phyloP scores from a whole-genome alignment of 768 basidiomycete species.

The Nevesoporus exiguus region DNA sequence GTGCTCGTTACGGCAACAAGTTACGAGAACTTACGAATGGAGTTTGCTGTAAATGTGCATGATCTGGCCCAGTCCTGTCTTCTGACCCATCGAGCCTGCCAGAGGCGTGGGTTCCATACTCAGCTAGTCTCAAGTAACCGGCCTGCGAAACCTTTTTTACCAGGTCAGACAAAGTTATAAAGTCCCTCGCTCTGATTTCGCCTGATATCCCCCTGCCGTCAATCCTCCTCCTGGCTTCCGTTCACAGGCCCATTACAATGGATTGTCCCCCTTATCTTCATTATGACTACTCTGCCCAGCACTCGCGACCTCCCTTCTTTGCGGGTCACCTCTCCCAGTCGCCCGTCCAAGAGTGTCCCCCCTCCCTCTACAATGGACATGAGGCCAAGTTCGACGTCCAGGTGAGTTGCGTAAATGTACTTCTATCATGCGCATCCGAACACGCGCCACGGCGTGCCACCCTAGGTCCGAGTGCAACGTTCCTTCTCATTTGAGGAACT shows the following conservation, averaged over 20 bases:
- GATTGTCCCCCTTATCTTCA: slow-evolving; percentile 4
- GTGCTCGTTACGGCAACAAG: slow-evolving; percentile 25
- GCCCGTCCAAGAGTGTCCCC: slow-evolving; percentile 3
- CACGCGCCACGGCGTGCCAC: neutral
- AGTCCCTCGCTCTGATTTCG: slow-evolving; percentile 14
- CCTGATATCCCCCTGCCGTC: slow-evolving; percentile 20
- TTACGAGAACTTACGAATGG: slow-evolving; percentile 29
- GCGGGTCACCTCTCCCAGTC: neutral
- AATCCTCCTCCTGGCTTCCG: slow-evolving; percentile 12
- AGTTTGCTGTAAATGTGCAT: slow-evolving; percentile 28
- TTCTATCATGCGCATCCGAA: neutral
- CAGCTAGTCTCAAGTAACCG: slow-evolving; percentile 23
- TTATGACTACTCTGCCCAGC: neutral
- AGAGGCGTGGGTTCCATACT: slow-evolving; percentile 32
- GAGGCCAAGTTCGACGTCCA: slow-evolving; percentile 25
- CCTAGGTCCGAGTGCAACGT: slow-evolving; percentile 29
- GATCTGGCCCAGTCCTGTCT: slow-evolving; percentile 26
- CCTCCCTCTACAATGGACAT: slow-evolving; percentile 4
- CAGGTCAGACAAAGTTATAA: slow-evolving; percentile 32
- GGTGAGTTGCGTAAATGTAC: slow-evolving; percentile 1
- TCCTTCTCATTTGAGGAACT: slow-evolving; percentile 34
- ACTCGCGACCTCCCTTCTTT: neutral
- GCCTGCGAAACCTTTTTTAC: slow-evolving; percentile 20
- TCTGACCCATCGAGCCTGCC: slow-evolving; percentile 30
- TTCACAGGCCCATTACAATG: slow-evolving; percentile 9